Percentiles rank a stretch among this genome's conserved stretches.
Evolutionary conservation across 1,284 basidiomycete genomes (phyloP).

Genomic region (Lentinula novae-zelandiae): DNA sequence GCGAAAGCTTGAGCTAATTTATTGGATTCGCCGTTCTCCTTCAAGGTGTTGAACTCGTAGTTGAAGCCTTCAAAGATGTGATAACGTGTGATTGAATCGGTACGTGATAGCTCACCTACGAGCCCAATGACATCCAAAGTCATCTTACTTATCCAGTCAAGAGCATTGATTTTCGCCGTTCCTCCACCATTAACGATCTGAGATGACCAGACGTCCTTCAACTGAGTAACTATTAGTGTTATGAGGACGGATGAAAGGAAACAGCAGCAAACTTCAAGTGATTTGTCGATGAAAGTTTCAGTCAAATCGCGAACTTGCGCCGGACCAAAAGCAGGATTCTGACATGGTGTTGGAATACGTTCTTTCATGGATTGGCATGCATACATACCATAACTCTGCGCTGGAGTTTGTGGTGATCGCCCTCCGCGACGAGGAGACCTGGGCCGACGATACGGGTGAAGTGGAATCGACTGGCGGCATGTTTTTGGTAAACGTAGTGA

Average conservation of each 20-base stretch:
- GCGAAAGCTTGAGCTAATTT: slow-evolving; percentile 48
- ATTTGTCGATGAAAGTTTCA: slow-evolving; percentile 14
- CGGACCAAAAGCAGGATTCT: slow-evolving; percentile 16
- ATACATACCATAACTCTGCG: slow-evolving; percentile 10
- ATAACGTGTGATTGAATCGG: slow-evolving; percentile 11
- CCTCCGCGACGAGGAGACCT: slow-evolving; percentile 9
- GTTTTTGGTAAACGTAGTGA: slow-evolving; percentile 11
- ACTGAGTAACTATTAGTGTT: slow-evolving; percentile 22
- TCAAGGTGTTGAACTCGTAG: slow-evolving; percentile 58
- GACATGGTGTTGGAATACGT: not conserved
- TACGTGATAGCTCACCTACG: slow-evolving; percentile 40
- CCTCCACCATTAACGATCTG: slow-evolving; percentile 28
- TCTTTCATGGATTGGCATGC: too few relatives aligned
- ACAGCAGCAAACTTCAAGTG: slow-evolving; percentile 8
- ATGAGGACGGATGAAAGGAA: slow-evolving; percentile 43
- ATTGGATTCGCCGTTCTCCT: slow-evolving; percentile 28
- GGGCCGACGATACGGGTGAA: slow-evolving; percentile 10
- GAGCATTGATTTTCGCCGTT: slow-evolving; percentile 38
- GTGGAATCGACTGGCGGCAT: slow-evolving; percentile 1
- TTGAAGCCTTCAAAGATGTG: slow-evolving; percentile 47
- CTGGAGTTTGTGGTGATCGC: slow-evolving; percentile 13
- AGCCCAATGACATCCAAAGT: slow-evolving; percentile 71
- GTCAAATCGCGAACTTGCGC: slow-evolving; percentile 14
- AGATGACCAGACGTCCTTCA: slow-evolving; percentile 41
- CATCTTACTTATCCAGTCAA: slow-evolving; percentile 50